Evolutionary conservation across 768 basidiomycete species (phyloP).

Genomic region (Sarcodon aspratus): DNA sequence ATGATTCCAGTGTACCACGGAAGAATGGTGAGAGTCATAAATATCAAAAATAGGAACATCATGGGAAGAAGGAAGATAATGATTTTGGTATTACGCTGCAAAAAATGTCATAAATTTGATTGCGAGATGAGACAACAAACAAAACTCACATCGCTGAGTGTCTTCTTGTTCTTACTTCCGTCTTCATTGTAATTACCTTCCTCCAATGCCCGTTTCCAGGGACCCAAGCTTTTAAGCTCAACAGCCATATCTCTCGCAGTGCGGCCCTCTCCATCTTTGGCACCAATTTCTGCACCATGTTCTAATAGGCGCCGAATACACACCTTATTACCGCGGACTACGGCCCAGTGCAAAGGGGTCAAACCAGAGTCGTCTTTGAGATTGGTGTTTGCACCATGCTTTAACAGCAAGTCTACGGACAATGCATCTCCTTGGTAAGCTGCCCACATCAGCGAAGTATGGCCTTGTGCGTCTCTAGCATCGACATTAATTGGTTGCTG

Average conservation of each 20-base stretch:
- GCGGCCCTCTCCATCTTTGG: constrained; percentile 75
- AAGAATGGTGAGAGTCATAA: constrained; percentile 69
- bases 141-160: constrained; percentile 58
- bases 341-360: constrained; percentile 93
- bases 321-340: constrained; percentile 85
- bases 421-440: constrained; percentile 97
- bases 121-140: not conserved
- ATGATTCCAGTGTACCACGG: constrained; percentile 88
- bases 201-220: constrained; percentile 82
- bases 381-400: constrained; percentile 75
- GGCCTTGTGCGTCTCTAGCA: constrained; percentile 81
- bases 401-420: constrained; percentile 81
- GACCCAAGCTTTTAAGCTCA: constrained; percentile 82
- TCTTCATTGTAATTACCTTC: constrained; percentile 79
- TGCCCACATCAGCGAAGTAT: constrained; percentile 97
- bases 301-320: constrained; percentile 81
- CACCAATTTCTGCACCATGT: constrained; percentile 72
- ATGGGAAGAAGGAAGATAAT: constrained; percentile 72
- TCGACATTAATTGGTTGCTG: constrained; percentile 93
- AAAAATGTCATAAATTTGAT: not conserved
- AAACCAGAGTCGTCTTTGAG: constrained; percentile 74
- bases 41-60: constrained; percentile 72
- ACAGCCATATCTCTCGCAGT: constrained; percentile 92
- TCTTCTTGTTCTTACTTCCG: constrained; percentile 52
- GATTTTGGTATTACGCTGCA: constrained; percentile 70